Conservation (phyloP, 805 yeast genomes). For the Cyberlindnera misumaiensis region DNA sequence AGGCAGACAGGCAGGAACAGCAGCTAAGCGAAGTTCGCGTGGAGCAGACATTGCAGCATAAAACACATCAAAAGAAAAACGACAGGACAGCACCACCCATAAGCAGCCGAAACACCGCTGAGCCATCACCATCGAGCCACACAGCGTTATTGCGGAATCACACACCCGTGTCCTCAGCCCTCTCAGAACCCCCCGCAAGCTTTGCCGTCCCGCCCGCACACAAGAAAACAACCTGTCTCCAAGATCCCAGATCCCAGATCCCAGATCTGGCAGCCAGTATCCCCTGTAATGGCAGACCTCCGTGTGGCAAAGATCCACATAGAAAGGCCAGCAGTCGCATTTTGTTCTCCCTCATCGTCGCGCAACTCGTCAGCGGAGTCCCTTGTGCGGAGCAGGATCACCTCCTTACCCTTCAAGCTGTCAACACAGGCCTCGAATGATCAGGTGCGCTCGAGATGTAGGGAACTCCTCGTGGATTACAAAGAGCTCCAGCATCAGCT, state of each 20-base stretch:
- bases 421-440: conserved; percentile 5
- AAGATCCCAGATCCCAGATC: neutral
- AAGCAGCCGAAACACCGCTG: too few relatives aligned
- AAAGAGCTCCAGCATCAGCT: conserved; percentile 10
- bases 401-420: conserved; percentile 6
- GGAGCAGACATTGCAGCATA: too few relatives aligned
- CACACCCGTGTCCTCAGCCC: too few relatives aligned
- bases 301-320: neutral
- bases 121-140: too few relatives aligned
- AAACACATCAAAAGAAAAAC: too few relatives aligned
- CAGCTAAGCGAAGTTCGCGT: too few relatives aligned
- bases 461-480: conserved; percentile 11
- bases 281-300: neutral
- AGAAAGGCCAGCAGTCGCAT: conserved; percentile 1
- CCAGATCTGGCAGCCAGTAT: neutral
- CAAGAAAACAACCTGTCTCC: neutral
- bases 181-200: too few relatives aligned
- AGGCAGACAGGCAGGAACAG: too few relatives aligned
- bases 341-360: conserved; percentile 1
- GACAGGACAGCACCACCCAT: too few relatives aligned
- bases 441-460: conserved; percentile 7
- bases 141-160: too few relatives aligned
- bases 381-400: conserved; percentile 2
- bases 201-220: too few relatives aligned
- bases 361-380: conserved; percentile 1